Base-by-base conservation (phyloP, 2,329 filamentous ascomycete genomes). In the Fusarium piperis region DNA sequence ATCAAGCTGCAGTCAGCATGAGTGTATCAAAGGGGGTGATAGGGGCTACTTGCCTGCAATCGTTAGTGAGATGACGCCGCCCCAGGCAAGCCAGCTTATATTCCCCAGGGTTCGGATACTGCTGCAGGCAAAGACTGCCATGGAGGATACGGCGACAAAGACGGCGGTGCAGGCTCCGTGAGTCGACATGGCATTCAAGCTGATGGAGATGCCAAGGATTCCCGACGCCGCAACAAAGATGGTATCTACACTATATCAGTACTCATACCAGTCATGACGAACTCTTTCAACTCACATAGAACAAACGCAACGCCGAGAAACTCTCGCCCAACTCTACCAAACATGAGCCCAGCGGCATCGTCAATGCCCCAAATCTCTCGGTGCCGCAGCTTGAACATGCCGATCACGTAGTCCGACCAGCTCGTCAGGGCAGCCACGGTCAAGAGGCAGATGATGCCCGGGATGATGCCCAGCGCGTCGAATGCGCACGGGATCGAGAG, bases 341-440 rank as follows among this genome's bases (percentile, higher is more conserved):
- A 85, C 12, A 88, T 79, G 30, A 87, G 76, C 2, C 67, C 68
- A 16, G 85, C 86, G 1, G 84, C 86, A 67, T 88, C 86, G 58
- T 87, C 86, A 62, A 89, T 86, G 41, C 85, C 82, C 72, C 88
- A 88, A 1, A 88, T 84, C 48, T 85, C 80, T 2, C 82, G 82
- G 68, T 89, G 87, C 18, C 78, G 77, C 18, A 85, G 72, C 73
- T 89, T 89, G 77, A 88, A 88, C 6, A 80, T 76, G 12, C 85
- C 85, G 7, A 87, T 78, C 28, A 86, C 84, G 65, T 84, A 86
- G 62, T 81, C 81, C 4, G 84, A 85, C 85, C 85, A 87, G 0
- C 82, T 85, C 0, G 84, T 86, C 67, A 86, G 84, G 20, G 44
- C 68, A 2, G 79, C 83, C 36, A 86, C 81, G 8, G 73, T 61